These are phyloP conservation scores for Mycosarcoma mackinlayi DNA, from an alignment of 1,284 basidiomycete genomes.

Conservation along the genomic window DNA sequence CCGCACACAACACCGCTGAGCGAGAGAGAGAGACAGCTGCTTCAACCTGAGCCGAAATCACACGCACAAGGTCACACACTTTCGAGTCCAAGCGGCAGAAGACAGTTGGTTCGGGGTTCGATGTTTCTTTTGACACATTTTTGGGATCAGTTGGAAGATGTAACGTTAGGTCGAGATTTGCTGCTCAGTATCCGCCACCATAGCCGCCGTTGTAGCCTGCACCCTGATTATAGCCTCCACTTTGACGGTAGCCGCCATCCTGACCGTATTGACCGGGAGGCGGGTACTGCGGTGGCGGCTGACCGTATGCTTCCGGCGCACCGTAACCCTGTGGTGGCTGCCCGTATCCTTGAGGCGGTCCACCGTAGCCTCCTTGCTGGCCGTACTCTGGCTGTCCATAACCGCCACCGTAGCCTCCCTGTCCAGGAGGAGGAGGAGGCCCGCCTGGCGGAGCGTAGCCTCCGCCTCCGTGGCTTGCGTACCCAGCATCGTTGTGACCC, in stretches of 20 bases:
- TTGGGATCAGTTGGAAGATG: no score
- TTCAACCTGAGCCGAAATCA: no score
- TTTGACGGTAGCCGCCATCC: slow-evolving; percentile 19
- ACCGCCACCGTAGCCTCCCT: slow-evolving; percentile 27
- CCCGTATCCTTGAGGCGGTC: slow-evolving; percentile 11
- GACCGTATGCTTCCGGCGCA: slow-evolving; percentile 24
- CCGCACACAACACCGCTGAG: no score
- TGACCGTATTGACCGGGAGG: slow-evolving; percentile 25
- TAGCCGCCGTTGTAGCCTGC: slow-evolving; percentile 26
- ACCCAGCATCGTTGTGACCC: slow-evolving; percentile 22
- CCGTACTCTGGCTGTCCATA: slow-evolving; percentile 20
- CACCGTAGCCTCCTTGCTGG: slow-evolving; percentile 15
- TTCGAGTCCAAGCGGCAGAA: no score
- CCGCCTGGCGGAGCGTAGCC: slow-evolving; percentile 24
- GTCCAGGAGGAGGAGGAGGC: slow-evolving; percentile 25
- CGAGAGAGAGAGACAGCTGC: no score
- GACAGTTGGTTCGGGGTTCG: no score
- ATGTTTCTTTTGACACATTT: no score
- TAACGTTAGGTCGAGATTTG: background rate
- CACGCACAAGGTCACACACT: no score
- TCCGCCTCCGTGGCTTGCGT: slow-evolving; percentile 16
- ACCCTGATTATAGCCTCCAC: slow-evolving; percentile 3
- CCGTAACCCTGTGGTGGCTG: slow-evolving; percentile 23
- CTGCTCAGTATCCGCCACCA: slow-evolving; percentile 40
- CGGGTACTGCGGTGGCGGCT: no score